Conservation (phyloP, 108 stramenopile genomes). For the Parmales sp. region DNA sequence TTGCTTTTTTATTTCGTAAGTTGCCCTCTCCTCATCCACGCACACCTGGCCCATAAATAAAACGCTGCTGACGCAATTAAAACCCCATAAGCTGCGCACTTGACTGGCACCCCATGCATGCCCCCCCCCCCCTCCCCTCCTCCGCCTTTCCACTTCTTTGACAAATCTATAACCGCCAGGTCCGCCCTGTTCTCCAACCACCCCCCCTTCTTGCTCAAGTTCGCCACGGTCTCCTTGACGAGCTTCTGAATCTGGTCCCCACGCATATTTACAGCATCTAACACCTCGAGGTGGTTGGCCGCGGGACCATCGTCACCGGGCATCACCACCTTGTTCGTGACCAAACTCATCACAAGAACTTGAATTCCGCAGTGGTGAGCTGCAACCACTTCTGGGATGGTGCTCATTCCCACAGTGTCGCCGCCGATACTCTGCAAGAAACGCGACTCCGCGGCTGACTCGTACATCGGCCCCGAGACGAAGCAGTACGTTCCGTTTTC, state of each 20-base stretch:
- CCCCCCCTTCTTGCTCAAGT: conserved; percentile 18
- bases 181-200: neutral
- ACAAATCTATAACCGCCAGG: too few species aligned
- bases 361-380: conserved; percentile 79
- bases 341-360: conserved; percentile 67
- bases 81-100: too few species aligned
- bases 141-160: too few species aligned
- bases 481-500: conserved; percentile 74
- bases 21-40: too few species aligned
- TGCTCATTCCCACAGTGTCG: conserved; percentile 72
- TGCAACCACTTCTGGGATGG: conserved; percentile 78
- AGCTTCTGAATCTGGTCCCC: conserved; percentile 54
- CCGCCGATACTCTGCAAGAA: conserved; percentile 61
- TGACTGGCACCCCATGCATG: too few species aligned
- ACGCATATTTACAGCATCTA: conserved; percentile 59
- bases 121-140: too few species aligned
- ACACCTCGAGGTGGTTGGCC: conserved; percentile 80
- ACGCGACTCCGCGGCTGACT: conserved; percentile 66
- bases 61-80: too few species aligned
- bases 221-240: conserved; percentile 51
- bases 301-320: conserved; percentile 43
- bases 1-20: too few species aligned
- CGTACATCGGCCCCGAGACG: conserved; percentile 85
- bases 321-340: conserved; percentile 74
- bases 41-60: too few species aligned